Evolutionary conservation across 129 eudicot species (phyloP).

Genomic region (Chrysanthemum seticuspe): DNA sequence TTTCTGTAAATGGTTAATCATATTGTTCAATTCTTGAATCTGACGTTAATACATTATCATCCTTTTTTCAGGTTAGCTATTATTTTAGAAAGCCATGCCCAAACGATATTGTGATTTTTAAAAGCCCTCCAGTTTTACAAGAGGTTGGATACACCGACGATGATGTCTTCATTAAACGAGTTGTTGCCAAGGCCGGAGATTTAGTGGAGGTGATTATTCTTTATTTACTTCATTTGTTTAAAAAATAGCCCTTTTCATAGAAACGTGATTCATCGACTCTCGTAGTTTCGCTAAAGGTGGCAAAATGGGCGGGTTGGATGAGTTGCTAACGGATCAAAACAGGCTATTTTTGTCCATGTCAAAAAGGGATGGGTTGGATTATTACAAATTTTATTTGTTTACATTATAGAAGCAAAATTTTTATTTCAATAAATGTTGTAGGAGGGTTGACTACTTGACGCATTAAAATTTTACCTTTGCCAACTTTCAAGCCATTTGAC

Average conservation of each 20-base stretch:
- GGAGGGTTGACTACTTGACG: neutral
- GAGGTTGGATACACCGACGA: constrained; percentile 93
- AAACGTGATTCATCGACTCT: neutral
- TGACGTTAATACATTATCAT: neutral
- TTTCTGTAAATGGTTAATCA: constrained; percentile 5
- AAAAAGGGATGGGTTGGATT: no score
- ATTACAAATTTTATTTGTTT: no score
- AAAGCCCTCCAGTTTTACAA: constrained; percentile 94
- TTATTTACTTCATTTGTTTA: neutral
- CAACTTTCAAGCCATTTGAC: neutral
- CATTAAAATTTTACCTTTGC: neutral
- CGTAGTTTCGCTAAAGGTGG: constrained; percentile 1
- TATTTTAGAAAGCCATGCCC: constrained; percentile 97
- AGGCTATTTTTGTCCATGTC: no score
- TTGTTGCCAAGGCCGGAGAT: constrained; percentile 93
- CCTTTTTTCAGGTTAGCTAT: constrained; percentile 68
- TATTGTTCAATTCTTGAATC: neutral
- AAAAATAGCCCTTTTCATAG: neutral
- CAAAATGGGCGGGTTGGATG: neutral
- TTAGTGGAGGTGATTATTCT: constrained; percentile 68
- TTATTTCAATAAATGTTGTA: neutral
- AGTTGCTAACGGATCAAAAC: no score
- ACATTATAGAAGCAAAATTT: no score
- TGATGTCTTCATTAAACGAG: constrained; percentile 88
- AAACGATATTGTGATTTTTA: constrained; percentile 86